Evolutionary conservation across 768 basidiomycete species (phyloP).

Genomic region (Pulveroboletus sp.): DNA sequence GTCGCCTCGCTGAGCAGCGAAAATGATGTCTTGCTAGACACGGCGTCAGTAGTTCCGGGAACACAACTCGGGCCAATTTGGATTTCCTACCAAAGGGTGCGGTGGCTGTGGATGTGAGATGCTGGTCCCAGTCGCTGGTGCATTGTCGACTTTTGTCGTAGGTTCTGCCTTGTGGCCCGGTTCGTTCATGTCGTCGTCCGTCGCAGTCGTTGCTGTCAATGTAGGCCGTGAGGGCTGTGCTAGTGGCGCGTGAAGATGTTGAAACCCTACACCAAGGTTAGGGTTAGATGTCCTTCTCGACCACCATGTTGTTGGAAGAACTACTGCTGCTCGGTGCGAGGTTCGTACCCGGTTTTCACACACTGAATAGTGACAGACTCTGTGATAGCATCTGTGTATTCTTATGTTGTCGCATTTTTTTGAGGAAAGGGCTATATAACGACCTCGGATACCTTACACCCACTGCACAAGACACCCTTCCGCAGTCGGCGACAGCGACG

Average conservation of each 20-base stretch:
- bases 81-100: slow-evolving; percentile 20
- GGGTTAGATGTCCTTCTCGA: slow-evolving; percentile 15
- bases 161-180: slow-evolving; percentile 25
- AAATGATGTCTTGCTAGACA: slow-evolving; percentile 58
- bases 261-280: slow-evolving; percentile 32
- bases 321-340: slow-evolving; percentile 18
- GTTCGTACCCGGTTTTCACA: slow-evolving; percentile 4
- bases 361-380: neutral
- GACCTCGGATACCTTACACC: slow-evolving; percentile 50
- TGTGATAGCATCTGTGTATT: slow-evolving; percentile 46
- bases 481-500: slow-evolving; percentile 21
- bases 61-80: neutral
- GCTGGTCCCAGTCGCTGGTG: slow-evolving; percentile 29
- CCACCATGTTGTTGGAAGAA: slow-evolving; percentile 14
- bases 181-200: slow-evolving; percentile 31
- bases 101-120: slow-evolving; percentile 21
- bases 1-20: slow-evolving; percentile 87
- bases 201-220: slow-evolving; percentile 15
- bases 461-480: slow-evolving; percentile 22
- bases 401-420: slow-evolving; percentile 53
- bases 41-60: slow-evolving; percentile 2
- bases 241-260: slow-evolving; percentile 11
- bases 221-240: slow-evolving; percentile 8
- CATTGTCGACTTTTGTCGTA: slow-evolving; percentile 25
- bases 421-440: slow-evolving; percentile 55